Evolutionary conservation across 2,329 filamentous ascomycete genomes (phyloP), one percentile per base, ranked within the genome.

Genomic region (Gyromitra esculenta): DNA sequence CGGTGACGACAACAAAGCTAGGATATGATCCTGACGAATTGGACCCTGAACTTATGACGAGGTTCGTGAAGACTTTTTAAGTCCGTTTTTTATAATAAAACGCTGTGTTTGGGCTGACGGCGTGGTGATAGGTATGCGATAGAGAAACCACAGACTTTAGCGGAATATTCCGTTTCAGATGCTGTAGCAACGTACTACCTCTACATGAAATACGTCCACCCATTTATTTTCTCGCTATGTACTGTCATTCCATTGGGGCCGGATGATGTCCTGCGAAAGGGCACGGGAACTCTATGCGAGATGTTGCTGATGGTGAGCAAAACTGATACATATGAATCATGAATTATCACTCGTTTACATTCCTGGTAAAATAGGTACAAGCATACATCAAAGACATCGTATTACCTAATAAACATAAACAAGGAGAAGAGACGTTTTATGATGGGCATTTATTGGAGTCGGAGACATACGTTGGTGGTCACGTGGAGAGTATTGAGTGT

Each of bases 141-240:
- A 77, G 96, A 99, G 84, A 88, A 93, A 79, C 96, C 96, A 0
- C 96, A 99, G 83, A 97, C 93, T 0, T 86, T 99, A 66, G 95
- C 96, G 7, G 96, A 99, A 82, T 99, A 99, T 85, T 99, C 96
- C 0, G 96, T 99, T 57, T 99, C 96, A 81, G 96, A 99, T 87
- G 96, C 96, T 8, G 96, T 99, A 65, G 96, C 96, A 25, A 99
- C 96, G 0, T 99, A 99, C 83, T 99, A 99, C 82, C 86, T 99
- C 78, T 99, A 99, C 87, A 99, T 99, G 96, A 99, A 99, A 91
- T 99, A 99, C 83, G 93, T 99, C n/a, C 96, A 99, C 83, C 96
- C 96, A 2, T 99, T 99, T 86, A 96, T 99, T 83, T 99, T 99
- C 87, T 98, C 96, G 0, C 86, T 99, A 0, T 99, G 96, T 84